These are phyloP conservation scores for Cavenderia fasciculata DNA, from an alignment of 78 protist genomes.

Conservation along the genomic window DNA sequence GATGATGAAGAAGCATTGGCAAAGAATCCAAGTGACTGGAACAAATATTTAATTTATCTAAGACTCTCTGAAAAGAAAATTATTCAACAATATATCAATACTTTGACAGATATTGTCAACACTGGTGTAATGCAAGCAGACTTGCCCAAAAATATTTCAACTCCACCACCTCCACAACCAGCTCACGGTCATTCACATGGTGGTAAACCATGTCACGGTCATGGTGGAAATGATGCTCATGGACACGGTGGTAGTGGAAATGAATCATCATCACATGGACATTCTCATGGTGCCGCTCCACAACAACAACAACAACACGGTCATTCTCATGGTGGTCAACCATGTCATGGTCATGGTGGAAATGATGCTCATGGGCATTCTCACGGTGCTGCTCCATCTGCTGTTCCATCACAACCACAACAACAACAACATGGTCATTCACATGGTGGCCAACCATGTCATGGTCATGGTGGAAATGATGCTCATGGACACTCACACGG, in stretches of 20 bases:
- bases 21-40: constrained; percentile 29
- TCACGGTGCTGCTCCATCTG: no score
- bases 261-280: background rate
- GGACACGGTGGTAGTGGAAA: background rate
- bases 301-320: background rate
- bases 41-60: constrained; percentile 2
- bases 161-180: background rate
- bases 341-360: constrained; percentile 12
- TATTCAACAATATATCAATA: constrained; percentile 27
- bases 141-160: no score
- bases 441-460: background rate
- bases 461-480: constrained; percentile 1
- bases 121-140: background rate
- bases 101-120: constrained; percentile 5
- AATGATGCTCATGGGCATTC: constrained; percentile 1
- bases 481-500: constrained; percentile 5
- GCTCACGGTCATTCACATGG: background rate
- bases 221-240: constrained; percentile 1
- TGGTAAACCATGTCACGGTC: background rate
- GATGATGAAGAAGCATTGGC: constrained; percentile 32
- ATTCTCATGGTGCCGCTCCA: background rate
- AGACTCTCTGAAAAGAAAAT: constrained; percentile 63
- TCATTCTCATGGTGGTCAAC: background rate
- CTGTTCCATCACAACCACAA: no score
- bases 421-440: background rate